Percentiles rank a stretch among this genome's conserved stretches.
Evolutionary conservation across 306 rosid species (phyloP).

Genomic region (Fragaria nilgerrensis): DNA sequence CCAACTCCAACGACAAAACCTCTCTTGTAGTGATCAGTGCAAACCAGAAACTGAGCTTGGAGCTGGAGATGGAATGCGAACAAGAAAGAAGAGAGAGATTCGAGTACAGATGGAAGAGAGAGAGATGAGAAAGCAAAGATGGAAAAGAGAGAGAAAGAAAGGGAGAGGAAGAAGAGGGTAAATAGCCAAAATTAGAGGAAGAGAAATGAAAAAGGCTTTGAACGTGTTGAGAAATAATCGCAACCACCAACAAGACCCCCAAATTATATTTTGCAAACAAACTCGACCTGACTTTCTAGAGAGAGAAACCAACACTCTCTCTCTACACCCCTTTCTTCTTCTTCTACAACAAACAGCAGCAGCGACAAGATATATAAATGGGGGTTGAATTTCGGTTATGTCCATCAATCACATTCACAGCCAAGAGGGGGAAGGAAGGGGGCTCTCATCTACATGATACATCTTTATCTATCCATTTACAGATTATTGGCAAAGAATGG

Average conservation of each 20-base stretch:
- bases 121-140: background rate
- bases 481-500: background rate
- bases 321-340: background rate
- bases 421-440: background rate
- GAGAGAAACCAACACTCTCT: too few species aligned
- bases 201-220: background rate
- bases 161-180: background rate
- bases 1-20: background rate
- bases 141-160: background rate
- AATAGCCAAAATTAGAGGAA: conserved; percentile 12
- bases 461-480: background rate
- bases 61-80: background rate
- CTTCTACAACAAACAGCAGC: background rate
- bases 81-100: background rate
- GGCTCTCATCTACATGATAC: too few species aligned
- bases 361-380: too few species aligned
- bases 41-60: background rate
- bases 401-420: background rate
- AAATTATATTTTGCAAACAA: conserved; percentile 27
- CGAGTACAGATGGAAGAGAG: background rate
- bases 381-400: background rate
- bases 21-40: background rate
- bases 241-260: conserved; percentile 27
- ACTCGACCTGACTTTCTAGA: background rate
- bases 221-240: conserved; percentile 26